phyloP scores from a whole-genome alignment of 2,329 filamentous ascomycete species.

The Hypomyces rosellus region DNA sequence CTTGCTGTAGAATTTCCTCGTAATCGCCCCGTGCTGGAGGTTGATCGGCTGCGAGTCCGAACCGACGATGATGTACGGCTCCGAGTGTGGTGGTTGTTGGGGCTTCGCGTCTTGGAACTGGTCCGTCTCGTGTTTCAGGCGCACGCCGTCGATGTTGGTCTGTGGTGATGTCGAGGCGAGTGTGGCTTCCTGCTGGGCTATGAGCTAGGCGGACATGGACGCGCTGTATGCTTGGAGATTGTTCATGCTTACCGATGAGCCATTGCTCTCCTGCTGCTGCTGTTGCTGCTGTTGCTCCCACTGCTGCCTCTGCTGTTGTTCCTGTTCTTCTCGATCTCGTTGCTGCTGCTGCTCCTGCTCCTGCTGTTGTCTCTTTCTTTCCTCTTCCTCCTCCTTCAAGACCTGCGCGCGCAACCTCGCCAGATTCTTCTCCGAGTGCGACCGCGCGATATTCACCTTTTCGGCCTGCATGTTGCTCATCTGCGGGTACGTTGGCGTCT shows the following conservation, averaged over 20 bases:
- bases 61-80: conserved; percentile 56
- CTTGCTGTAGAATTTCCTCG: conserved; percentile 90
- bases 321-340: conserved; percentile 2
- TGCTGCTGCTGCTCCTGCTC: conserved; percentile 4
- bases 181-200: conserved; percentile 18
- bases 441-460: conserved; percentile 53
- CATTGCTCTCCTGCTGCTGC: neutral
- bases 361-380: conserved; percentile 17
- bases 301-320: conserved; percentile 1
- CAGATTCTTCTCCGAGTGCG: conserved; percentile 50
- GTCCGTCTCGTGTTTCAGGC: conserved; percentile 35
- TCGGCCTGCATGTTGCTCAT: conserved; percentile 58
- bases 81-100: conserved; percentile 4
- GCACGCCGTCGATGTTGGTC: conserved; percentile 46
- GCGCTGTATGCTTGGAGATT: conserved; percentile 23
- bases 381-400: conserved; percentile 23
- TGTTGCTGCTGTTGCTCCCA: neutral
- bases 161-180: neutral
- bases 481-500: conserved; percentile 57
- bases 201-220: conserved; percentile 21
- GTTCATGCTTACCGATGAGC: conserved; percentile 10
- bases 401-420: conserved; percentile 38
- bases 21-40: conserved; percentile 77
- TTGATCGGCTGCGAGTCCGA: conserved; percentile 66
- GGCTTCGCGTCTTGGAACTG: conserved; percentile 14